Conservation (phyloP, 495 filamentous ascomycete genomes). For the Neurospora sp. region DNA sequence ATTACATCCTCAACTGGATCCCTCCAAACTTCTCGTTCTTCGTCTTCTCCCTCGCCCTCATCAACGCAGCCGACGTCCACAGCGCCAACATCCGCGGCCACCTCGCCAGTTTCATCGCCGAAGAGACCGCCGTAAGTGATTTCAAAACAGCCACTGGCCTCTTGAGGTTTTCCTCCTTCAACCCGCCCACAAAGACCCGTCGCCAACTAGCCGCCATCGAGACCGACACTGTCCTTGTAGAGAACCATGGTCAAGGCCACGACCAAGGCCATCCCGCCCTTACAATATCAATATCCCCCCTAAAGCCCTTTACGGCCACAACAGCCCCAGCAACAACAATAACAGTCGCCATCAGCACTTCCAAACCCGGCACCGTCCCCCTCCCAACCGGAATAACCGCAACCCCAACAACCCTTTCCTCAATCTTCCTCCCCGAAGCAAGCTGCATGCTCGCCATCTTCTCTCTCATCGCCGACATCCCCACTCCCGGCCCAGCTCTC, state of each 20-base stretch:
- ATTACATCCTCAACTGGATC: background rate
- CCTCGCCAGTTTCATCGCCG: background rate
- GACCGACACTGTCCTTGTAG: background rate
- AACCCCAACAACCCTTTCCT: background rate
- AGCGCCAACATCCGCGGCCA: background rate
- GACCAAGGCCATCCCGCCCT: background rate
- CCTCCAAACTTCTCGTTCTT: background rate
- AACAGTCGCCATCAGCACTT: background rate
- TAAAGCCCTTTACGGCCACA: background rate
- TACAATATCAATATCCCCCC: background rate
- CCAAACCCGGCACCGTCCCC: background rate
- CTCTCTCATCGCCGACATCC: slow-evolving; percentile 4
- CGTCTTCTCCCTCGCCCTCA: background rate
- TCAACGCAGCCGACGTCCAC: background rate
- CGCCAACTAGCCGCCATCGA: background rate
- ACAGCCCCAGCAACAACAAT: background rate
- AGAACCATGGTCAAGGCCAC: background rate
- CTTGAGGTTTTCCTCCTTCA: background rate
- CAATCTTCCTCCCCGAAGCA: background rate
- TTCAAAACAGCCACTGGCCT: background rate
- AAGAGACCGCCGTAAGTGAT: background rate
- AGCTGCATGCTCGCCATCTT: slow-evolving; percentile 7
- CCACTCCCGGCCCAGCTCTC: slow-evolving; percentile 9
- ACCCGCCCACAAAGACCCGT: background rate
- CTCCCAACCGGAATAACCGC: slow-evolving; percentile 2